Base-by-base conservation (phyloP, 2,329 filamentous ascomycete genomes). In the Rhynchosporium graminicola region DNA sequence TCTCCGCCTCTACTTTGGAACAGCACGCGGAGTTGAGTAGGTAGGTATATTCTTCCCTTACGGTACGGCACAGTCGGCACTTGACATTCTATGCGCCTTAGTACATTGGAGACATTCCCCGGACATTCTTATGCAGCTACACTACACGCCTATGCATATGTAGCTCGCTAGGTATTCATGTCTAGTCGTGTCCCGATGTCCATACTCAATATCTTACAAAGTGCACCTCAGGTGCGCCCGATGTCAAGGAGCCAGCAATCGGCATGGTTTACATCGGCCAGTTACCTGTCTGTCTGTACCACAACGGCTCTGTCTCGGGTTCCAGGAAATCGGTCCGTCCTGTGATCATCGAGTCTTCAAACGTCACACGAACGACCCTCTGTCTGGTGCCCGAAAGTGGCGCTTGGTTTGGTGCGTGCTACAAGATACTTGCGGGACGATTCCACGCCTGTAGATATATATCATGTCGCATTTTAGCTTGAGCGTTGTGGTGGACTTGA, bases 251-350 rank as follows among this genome's bases (percentile, higher is more conserved):
- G 43, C 5, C 43, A n/a, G 13, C n/a, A 46, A 8, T 7, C 43
- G 2, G n/a, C 4, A 26, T 4, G 9, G 7, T 28, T 8, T 36
- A 7, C 42, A 28, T 9, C 7, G 50, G 13, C 26, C 2, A 10
- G n/a, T 28, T 8, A n/a, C 4, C 20, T n/a, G 20, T n/a, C 20
- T 10, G 43, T 46, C 13, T 38, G 33, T n/a, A 42, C 20, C 7
- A 42, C 36, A 36, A 42, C 50, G 33, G 15, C 8, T 5, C n/a
- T 26, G 50, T 38, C n/a, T 42, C 50, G 33, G n/a, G 50, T 28
- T 54, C 50, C 50, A 54, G 50, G 36, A 29, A 54, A 54, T 54
- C 50, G 50, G 50, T 54, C 50, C 50, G 36, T 54, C 50, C 50
- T 54, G 50, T 54, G n/a, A 28, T 20, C 28, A 9, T 38, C n/a